A percentile compares a stretch with the other conserved stretches of the same genome.
These are phyloP conservation scores for Lactifluus echinatus DNA, from an alignment of 768 basidiomycete genomes.

Conservation along the genomic window DNA sequence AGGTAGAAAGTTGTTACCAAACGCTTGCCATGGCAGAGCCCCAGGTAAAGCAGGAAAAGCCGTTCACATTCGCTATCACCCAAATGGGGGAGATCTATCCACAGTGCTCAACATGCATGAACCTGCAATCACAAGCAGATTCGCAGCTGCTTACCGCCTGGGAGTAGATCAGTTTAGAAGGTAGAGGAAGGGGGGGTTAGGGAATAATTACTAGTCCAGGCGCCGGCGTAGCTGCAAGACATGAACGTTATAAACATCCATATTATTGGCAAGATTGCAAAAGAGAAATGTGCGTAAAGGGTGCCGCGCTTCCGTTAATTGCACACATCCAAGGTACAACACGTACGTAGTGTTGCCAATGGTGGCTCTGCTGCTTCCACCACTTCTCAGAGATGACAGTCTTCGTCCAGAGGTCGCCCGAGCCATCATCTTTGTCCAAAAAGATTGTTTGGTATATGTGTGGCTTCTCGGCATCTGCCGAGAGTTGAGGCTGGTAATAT, in stretches of 20 bases:
- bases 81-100: constrained; percentile 27
- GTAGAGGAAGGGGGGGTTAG: neutral
- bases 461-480: constrained; percentile 26
- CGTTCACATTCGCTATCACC: constrained; percentile 27
- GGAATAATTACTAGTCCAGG: constrained; percentile 28
- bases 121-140: too few species aligned
- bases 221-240: constrained; percentile 25
- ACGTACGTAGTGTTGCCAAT: constrained; percentile 38
- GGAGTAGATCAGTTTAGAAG: constrained; percentile 18
- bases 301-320: constrained; percentile 33
- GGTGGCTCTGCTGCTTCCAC: constrained; percentile 48
- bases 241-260: neutral
- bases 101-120: too few species aligned
- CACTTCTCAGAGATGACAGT: constrained; percentile 37
- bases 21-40: constrained; percentile 24
- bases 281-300: constrained; percentile 13
- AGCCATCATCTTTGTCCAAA: constrained; percentile 36
- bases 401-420: constrained; percentile 35
- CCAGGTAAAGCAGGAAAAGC: constrained; percentile 26
- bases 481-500: constrained; percentile 40
- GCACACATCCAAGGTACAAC: constrained; percentile 34
- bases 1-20: constrained; percentile 22
- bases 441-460: constrained; percentile 48
- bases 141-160: constrained; percentile 36
- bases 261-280: too few species aligned